Evolutionary conservation across 495 filamentous ascomycete genomes (phyloP), one percentile per base, ranked within the genome.

Genomic region (Penicillium crystallinum): DNA sequence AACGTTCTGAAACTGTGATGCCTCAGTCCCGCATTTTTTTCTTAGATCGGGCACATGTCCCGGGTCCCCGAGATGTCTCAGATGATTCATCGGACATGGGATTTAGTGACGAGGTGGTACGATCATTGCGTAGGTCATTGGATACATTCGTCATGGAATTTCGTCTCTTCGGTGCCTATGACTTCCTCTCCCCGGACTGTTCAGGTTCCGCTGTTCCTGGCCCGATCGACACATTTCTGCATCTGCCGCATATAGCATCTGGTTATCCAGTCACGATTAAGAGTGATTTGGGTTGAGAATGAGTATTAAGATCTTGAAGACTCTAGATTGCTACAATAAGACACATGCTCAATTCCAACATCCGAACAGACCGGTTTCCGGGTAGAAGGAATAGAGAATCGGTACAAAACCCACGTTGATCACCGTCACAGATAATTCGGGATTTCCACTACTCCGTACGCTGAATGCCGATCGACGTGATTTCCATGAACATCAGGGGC

Each of bases 351-450:
- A n/a, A 45, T 25, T 39, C 19, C 1, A 29, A 1, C n/a, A 10
- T 17, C 8, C 6, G 35, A 19, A 56, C 59, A 12, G 17, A 69
- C 64, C 71, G 22, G 82, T 84, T 58, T 86, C 83, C 1, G 81
- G 82, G 53, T 81, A 84, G 42, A 85, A 76, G 53, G 85, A 76
- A 55, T 81, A 86, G 17, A 84, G 75, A 23, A 85, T 66, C 0
- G 80, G 80, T 0, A 86, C 62, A 61, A 86, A 87, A 21, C 62
- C 49, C 7, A 71, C 72, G 54, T 85, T 84, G 56, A 81, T 72
- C 6, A 80, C 74, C 6, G 76, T 77, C 71, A n/a, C 78, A 86
- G 22, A 85, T 77, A 55, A 85, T 77, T 67, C 79, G 86, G 62
- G 83, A 83, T 42, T 68, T 64, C 79, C 79, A 83, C 2, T 73